Evolutionary conservation across 805 yeast genomes (phyloP), one percentile per base, ranked within the genome.

Genomic region (Starmerella asiatica): DNA sequence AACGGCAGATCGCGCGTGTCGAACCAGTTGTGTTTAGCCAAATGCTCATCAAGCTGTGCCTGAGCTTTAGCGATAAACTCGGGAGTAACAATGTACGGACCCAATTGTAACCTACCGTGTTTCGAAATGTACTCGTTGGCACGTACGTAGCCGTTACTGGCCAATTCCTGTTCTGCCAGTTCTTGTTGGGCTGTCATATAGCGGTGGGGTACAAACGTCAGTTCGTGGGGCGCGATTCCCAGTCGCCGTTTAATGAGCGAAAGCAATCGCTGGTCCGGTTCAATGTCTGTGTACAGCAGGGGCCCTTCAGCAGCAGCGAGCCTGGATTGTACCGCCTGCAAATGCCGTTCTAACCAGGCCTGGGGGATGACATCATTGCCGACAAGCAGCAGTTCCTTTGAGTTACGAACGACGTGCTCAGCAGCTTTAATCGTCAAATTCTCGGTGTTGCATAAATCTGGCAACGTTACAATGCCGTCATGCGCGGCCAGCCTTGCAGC

Each of bases 1-100:
- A 48, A 36, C 3, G 40, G 42, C 2, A 39, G 20, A 24, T 38
- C 47, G 11, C 44, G 27, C 17, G 43, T 26, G 33, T 47, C 54
- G 24, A 36, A 40, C 24, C 30, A 45, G 3, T 47, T 37, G 21
- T n/a, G 20, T 16, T 30, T 19, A 9, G 38, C 39, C 8, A 51
- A 39, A 3, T 26, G 26, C 5, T 21, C 20, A 8, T 23, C 31
- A 9, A 45, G 34, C 3, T 24, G 26, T 8, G 12, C 21, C 15
- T 14, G 24, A 21, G 37, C 37, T 26, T 15, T 16, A 3, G 26
- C 37, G 11, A 44, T 21, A 24, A 43, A 45, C 28, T 21, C 37
- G 8, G 17, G 18, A 14, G 39, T 31, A 15, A 46, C 47, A 15
- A 46, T 34, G 36, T 31, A 35, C 17, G 35, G 34, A 6, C 34